Evolutionary conservation across 2,329 filamentous ascomycete species (phyloP), one percentile per base, ranked within the genome.

Genomic region (Cryoendolithus antarcticus): DNA sequence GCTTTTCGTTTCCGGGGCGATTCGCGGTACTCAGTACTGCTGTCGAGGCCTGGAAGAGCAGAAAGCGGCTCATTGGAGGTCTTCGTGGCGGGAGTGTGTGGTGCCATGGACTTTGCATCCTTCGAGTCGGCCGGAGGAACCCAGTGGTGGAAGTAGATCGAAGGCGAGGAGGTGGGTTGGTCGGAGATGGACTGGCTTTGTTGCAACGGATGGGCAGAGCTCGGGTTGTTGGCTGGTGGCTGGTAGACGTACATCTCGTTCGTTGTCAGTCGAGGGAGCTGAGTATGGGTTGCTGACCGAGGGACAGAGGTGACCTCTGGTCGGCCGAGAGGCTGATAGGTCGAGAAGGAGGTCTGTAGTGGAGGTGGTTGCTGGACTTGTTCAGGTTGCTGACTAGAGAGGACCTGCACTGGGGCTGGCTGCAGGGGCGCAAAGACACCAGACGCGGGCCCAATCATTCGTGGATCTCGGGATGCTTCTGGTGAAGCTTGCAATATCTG

Each of bases 91-190:
- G 83, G 80, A 45, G 81, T 82, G 53, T 74, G 74, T 44, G 82
- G 80, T 15, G 35, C 39, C 24, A 27, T 27, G 7, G 24, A 27
- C 24, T 27, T 27, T 52, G 77, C 76, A 41, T 70, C 64, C 43
- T 72, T 57, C 40, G 61, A 58, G 38, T 67, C 70, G 47, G 70
- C 73, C 9, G 86, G 86, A 34, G 86, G 86, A 43, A 89, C 82
- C 86, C 86, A 94, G 57, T 93, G 85, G 56, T 93, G 85, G 58
- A 94, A 94, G 60, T 85, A 91, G 35, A 93, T 82, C 13, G 80
- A 82, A 1, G 81, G 77, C 31, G 82, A 84, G 11, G 76, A 72
- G 46, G 79, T 69, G 32, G 74, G 62, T 34, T 77, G 75, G 48
- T 81, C 72, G 43, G 72, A 70, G 33, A 68, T 62, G 6, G 66